These are phyloP conservation scores for Lentinus tigrinus DNA, from an alignment of 768 basidiomycete genomes.

Conservation along the genomic window DNA sequence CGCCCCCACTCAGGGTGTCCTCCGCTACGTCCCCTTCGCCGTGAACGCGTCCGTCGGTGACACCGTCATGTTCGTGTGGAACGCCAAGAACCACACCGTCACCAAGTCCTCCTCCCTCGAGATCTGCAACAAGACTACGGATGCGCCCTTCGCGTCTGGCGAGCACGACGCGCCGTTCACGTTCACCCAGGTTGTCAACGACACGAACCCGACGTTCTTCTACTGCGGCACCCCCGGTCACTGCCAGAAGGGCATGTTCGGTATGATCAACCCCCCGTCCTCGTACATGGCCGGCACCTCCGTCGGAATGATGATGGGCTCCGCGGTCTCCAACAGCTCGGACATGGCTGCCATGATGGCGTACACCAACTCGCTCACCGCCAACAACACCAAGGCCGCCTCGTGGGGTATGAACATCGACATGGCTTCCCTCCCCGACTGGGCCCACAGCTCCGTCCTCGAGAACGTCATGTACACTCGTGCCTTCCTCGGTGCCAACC, in stretches of 20 bases:
- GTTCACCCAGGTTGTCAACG: slow-evolving; percentile 72
- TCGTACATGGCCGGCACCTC: slow-evolving; percentile 45
- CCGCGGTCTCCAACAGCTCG: slow-evolving; percentile 39
- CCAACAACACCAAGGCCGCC: slow-evolving; percentile 45
- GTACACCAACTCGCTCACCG: slow-evolving; percentile 48
- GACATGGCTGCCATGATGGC: slow-evolving; percentile 54
- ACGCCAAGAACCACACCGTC: slow-evolving; percentile 78
- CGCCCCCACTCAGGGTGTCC: slow-evolving; percentile 72
- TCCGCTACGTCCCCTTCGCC: slow-evolving; percentile 74
- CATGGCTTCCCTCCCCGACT: slow-evolving; percentile 50
- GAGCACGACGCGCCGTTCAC: slow-evolving; percentile 59
- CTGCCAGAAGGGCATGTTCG: slow-evolving; percentile 85
- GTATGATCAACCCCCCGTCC: slow-evolving; percentile 69
- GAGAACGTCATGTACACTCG: slow-evolving; percentile 59
- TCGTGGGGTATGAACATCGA: slow-evolving; percentile 67
- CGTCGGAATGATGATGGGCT: slow-evolving; percentile 52
- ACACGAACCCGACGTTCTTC: slow-evolving; percentile 72
- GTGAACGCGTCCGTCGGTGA: slow-evolving; percentile 76
- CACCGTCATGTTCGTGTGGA: slow-evolving; percentile 76
- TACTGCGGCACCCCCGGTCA: slow-evolving; percentile 71
- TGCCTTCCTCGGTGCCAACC: slow-evolving; percentile 45
- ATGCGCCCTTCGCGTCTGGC: slow-evolving; percentile 64
- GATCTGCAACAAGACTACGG: slow-evolving; percentile 72
- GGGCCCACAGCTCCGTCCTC: slow-evolving; percentile 47
- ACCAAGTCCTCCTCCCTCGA: slow-evolving; percentile 69